phyloP scores from a whole-genome alignment of 768 basidiomycete genomes.

The Tubosaeta sp. region DNA sequence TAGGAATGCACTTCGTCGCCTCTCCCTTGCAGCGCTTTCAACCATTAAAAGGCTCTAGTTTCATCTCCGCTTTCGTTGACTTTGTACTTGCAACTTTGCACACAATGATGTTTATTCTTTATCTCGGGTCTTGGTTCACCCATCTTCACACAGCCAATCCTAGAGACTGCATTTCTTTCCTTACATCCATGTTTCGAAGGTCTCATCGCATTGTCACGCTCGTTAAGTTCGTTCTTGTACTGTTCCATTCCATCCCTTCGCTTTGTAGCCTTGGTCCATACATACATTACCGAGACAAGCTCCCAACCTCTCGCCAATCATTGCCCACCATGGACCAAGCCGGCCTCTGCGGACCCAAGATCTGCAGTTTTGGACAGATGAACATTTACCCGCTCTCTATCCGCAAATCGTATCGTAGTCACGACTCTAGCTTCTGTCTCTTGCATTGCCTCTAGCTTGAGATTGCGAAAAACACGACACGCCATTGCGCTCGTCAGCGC shows the following conservation, averaged over 20 bases:
- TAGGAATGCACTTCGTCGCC: conserved; percentile 24
- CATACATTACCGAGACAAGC: not conserved
- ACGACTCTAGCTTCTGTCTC: conserved; percentile 8
- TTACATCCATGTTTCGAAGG: conserved; percentile 4
- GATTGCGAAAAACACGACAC: conserved; percentile 34
- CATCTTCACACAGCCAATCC: not conserved
- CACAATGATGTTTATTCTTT: conserved; percentile 1
- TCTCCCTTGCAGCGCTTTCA: conserved; percentile 31
- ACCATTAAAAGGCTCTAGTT: conserved; percentile 24
- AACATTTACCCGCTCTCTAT: not conserved
- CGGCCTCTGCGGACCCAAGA: not conserved
- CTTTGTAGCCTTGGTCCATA: conserved; percentile 6
- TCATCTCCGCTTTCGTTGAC: not conserved
- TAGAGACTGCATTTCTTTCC: conserved; percentile 1
- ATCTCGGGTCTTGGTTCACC: conserved; percentile 2
- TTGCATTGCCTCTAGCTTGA: conserved; percentile 17
- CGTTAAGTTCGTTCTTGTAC: not conserved
- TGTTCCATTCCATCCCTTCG: conserved; percentile 3
- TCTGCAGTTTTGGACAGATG: conserved; percentile 1
- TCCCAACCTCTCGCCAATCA: not conserved
- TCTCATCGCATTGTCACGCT: not conserved
- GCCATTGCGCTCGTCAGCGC: conserved; percentile 32
- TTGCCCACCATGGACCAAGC: conserved; percentile 1
- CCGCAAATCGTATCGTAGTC: conserved; percentile 17
- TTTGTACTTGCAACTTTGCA: conserved; percentile 1